These are phyloP conservation scores for Metarhizium anisopliae DNA, from an alignment of 2,329 filamentous ascomycete genomes.

Conservation along the genomic window DNA sequence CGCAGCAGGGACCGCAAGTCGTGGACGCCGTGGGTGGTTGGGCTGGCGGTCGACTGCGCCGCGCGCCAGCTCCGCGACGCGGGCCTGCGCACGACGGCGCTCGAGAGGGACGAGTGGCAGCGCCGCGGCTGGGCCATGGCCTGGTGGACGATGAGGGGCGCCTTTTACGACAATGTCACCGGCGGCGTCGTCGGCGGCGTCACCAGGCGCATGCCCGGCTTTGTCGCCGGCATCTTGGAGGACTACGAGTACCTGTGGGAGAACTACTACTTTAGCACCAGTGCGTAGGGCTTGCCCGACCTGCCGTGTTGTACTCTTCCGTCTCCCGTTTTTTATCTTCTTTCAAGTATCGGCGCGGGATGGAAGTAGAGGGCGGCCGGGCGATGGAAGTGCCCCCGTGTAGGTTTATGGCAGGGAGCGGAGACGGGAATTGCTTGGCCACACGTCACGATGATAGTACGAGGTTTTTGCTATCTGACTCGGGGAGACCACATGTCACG, in stretches of 20 bases:
- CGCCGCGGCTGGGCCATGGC: conserved; percentile 83
- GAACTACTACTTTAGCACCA: conserved; percentile 83
- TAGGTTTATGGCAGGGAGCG: too few relatives aligned
- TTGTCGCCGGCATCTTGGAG: conserved; percentile 79
- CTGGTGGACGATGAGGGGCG: conserved; percentile 96
- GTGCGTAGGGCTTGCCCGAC: conserved; percentile 17
- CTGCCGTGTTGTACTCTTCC: too few relatives aligned
- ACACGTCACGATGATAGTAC: too few relatives aligned
- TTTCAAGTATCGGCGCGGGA: too few relatives aligned
- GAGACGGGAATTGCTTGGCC: too few relatives aligned
- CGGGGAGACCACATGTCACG: too few relatives aligned
- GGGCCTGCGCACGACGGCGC: conserved; percentile 69
- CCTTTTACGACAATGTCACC: conserved; percentile 89
- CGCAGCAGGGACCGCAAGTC: conserved; percentile 62
- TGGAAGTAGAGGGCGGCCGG: too few relatives aligned
- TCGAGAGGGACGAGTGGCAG: conserved; percentile 84
- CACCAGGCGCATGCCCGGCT: conserved; percentile 65
- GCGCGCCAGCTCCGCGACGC: conserved; percentile 74
- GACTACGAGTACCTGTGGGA: conserved; percentile 99
- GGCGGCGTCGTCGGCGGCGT: conserved; percentile 65
- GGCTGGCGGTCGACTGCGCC: conserved; percentile 75
- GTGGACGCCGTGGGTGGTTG: conserved; percentile 89
- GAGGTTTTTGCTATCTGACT: too few relatives aligned
- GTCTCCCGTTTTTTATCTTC: too few relatives aligned
- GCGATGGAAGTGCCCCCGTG: too few relatives aligned